Base-by-base conservation (phyloP, 441 rosid genomes). In the Gossypium schwendimanii region DNA sequence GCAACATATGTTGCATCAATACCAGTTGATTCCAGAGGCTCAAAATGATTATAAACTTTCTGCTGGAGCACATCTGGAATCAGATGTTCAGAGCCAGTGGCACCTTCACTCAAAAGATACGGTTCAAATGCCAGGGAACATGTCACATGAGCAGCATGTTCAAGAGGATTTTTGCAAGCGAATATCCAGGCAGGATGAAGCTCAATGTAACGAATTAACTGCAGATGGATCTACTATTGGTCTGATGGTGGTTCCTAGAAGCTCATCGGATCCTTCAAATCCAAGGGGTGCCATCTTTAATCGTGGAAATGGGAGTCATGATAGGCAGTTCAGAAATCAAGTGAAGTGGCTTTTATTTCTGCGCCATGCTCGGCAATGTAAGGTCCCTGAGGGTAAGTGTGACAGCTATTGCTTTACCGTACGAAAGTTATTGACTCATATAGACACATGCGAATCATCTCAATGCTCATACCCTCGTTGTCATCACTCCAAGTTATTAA, bases 321-420 rank as follows among this genome's bases (percentile, higher is more conserved):
- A 92, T 60, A 82, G 86, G 65, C 91, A 87, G 78, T 91, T 84
- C 73, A 84, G 80, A 79, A 87, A 91, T 76, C 99, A 96, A 77
- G 88, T 81, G 77, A 90, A 79, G 72, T 96, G 98, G 98, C 91
- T 96, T 75, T 78, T 96, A 84, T 88, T 93, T 79, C 76, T 96
- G 82, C 86, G 91, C 73, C 99, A 96, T 87, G 93, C 99, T 60
- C 93, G 97, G 24, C 70, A 82, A 69, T 96, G 99, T 83, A 71
- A 87, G 77, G 92, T 93, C 31, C 97, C 97, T 21, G 94, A 89
- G 80, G 98, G 97, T 76, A 88, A 85, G 80, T 96, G 99, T 82
- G 97, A 87, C 6, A 73, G 45, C 58, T 78, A 87, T 76, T 93
- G 99, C 67, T 72, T 88, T 68, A 87, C 85, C 49, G 96, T 78